Percentiles rank a stretch among this genome's conserved stretches.
Evolutionary conservation across 345 rosid species (phyloP).

Genomic region (sweet orange (Citrus sinensis)): DNA sequence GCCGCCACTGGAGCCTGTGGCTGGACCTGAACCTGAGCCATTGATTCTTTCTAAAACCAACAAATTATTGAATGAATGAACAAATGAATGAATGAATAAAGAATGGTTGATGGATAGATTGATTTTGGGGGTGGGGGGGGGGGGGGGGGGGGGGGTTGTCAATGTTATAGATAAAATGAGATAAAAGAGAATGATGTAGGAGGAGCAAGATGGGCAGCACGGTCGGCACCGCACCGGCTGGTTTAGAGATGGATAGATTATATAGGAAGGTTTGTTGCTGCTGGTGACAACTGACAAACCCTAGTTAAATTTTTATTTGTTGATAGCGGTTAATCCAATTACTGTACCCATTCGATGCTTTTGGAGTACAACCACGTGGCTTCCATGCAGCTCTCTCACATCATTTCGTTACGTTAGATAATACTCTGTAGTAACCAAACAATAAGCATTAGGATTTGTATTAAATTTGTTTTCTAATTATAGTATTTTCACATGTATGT

Average conservation of each 20-base stretch:
- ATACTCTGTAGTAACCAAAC: no score
- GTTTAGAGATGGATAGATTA: neutral
- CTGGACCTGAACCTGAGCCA: constrained; percentile 42
- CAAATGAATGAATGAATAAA: neutral
- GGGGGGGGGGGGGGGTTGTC: neutral
- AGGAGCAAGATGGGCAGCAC: constrained; percentile 23
- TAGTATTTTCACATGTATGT: no score
- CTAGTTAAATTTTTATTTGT: neutral
- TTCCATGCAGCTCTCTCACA: neutral
- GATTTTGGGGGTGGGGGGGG: no score
- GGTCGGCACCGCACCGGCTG: constrained; percentile 30
- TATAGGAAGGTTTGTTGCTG: constrained; percentile 2
- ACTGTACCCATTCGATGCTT: neutral
- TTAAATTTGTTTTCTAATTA: no score
- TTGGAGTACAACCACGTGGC: neutral
- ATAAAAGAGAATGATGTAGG: neutral
- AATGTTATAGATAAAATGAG: neutral
- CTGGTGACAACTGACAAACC: constrained; percentile 3
- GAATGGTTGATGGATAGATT: no score
- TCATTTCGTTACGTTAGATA: neutral
- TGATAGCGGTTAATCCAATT: neutral
- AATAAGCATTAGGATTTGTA: no score
- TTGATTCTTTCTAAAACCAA: constrained; percentile 1
- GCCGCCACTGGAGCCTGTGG: constrained; percentile 15
- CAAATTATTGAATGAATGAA: neutral